Base-by-base conservation (phyloP, 352 stramenopile genomes). In the Pythium sukuiense region DNA sequence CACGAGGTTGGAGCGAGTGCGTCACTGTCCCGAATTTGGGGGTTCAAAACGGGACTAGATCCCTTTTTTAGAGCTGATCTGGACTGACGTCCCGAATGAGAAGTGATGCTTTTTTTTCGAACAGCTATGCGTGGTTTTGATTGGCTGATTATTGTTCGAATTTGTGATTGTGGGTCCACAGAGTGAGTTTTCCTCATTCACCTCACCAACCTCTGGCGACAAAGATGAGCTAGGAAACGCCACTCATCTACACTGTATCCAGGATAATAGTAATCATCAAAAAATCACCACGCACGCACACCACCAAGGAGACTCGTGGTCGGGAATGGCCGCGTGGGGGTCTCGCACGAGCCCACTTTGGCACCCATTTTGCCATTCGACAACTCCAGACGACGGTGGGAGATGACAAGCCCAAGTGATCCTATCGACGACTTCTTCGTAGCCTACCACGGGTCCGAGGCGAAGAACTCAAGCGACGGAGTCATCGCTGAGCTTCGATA, bases 131-230 rank as follows among this genome's bases (percentile, higher is more conserved):
- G 16, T 26, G 18, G 6, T 26, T 43, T 48, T 48, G 16, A 48
- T 48, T 48, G 41, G 41, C 41, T 48, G 41, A 48, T 26, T n/a
- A 24, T 20, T 26, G 41, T 48, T 48, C 41, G 41, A 48, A 48
- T 48, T 48, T 48, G 8, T 26, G 41, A 26, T 48, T 48, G 41
- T 48, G 41, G 41, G 41, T 48, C 4, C 41, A 48, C 4, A 8
- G 41, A 48, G 16, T 48, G 41, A 48, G 41, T 48, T 48, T 18
- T 48, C 37, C 6, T 14, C 37, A 18, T 13, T 13, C 9, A 43
- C 9, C 12, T 43, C 41, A 26, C 41, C 14, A 48, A 26, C 4
- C 41, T 26, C 41, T 48, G 41, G 41, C 41, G 16, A 48, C 41
- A 48, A 24, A 48, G 41, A 48, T 20, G 18, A 48, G 41, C 14